These are phyloP conservation scores for Asclepias syriaca DNA, from an alignment of 257 asterid species.

Conservation along the genomic window DNA sequence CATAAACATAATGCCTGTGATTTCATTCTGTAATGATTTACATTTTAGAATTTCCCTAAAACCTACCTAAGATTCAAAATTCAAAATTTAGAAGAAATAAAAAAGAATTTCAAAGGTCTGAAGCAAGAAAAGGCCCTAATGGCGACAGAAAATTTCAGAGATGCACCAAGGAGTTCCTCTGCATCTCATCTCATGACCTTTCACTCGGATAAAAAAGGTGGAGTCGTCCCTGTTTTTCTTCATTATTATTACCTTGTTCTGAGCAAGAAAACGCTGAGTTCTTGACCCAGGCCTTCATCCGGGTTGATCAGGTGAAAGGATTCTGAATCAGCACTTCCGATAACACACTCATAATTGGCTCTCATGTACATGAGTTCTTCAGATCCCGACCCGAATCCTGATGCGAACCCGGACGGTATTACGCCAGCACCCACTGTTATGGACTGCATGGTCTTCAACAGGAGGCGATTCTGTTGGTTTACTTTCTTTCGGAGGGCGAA, in stretches of 20 bases:
- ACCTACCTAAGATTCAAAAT: background rate
- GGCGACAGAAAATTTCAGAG: background rate
- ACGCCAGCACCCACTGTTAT: slow-evolving; percentile 90
- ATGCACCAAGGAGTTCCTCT: background rate
- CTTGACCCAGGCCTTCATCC: slow-evolving; percentile 78
- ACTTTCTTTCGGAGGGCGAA: slow-evolving; percentile 63
- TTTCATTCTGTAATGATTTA: background rate
- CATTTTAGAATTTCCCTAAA: background rate
- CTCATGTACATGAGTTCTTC: slow-evolving; percentile 92
- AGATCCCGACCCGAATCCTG: slow-evolving; percentile 42
- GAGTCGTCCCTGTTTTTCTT: background rate
- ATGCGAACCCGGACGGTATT: slow-evolving; percentile 50
- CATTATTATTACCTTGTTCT: slow-evolving; percentile 43
- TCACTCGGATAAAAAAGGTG: background rate
- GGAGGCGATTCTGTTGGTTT: slow-evolving; percentile 43
- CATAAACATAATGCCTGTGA: slow-evolving; percentile 1
- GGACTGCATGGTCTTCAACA: slow-evolving; percentile 79
- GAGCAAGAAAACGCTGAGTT: slow-evolving; percentile 86
- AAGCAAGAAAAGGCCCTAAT: background rate
- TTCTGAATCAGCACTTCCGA: slow-evolving; percentile 84
- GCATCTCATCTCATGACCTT: background rate
- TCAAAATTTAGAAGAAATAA: background rate
- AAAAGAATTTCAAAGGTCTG: background rate
- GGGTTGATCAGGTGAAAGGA: slow-evolving; percentile 90
- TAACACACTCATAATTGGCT: slow-evolving; percentile 79